Conservation (phyloP, 768 basidiomycete genomes). For the Clathrus columnatus region DNA sequence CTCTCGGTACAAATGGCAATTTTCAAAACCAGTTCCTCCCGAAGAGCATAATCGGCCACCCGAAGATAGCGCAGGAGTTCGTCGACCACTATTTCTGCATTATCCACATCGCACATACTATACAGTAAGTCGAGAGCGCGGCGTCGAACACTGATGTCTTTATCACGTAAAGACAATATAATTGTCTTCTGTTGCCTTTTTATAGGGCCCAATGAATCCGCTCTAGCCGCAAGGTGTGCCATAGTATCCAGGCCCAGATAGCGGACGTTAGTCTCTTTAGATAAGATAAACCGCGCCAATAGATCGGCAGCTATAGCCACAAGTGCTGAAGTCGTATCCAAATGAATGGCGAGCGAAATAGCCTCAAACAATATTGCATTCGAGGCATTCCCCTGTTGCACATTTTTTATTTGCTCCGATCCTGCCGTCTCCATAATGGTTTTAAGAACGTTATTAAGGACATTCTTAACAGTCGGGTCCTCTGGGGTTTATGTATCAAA, state of each 20-base stretch:
- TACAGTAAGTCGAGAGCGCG: slow-evolving; percentile 93
- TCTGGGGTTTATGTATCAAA: slow-evolving; percentile 36
- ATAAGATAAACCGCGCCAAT: slow-evolving; percentile 91
- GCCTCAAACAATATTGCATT: slow-evolving; percentile 98
- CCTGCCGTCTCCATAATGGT: slow-evolving; percentile 81
- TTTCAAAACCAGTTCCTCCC: slow-evolving; percentile 98
- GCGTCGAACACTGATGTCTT: slow-evolving; percentile 92
- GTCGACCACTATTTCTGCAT: slow-evolving; percentile 91
- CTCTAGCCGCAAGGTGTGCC: slow-evolving; percentile 93
- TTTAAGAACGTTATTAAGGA: slow-evolving; percentile 76
- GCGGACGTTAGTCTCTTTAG: slow-evolving; percentile 96
- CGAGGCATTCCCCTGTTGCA: slow-evolving; percentile 98
- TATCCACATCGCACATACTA: slow-evolving; percentile 98
- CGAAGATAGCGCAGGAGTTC: slow-evolving; percentile 89
- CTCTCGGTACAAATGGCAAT: slow-evolving; percentile 99
- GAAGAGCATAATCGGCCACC: slow-evolving; percentile 92
- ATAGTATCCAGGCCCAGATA: slow-evolving; percentile 97
- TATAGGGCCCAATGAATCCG: slow-evolving; percentile 83
- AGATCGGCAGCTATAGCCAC: slow-evolving; percentile 84
- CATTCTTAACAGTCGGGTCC: slow-evolving; percentile 68
- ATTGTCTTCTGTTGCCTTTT: slow-evolving; percentile 96
- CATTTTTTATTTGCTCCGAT: slow-evolving; percentile 84
- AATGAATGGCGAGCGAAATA: slow-evolving; percentile 90
- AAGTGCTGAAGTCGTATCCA: slow-evolving; percentile 84
- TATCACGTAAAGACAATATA: slow-evolving; percentile 88